These are phyloP conservation scores for Buddleja alternifolia DNA, from an alignment of 257 asterid genomes.

Conservation along the genomic window DNA sequence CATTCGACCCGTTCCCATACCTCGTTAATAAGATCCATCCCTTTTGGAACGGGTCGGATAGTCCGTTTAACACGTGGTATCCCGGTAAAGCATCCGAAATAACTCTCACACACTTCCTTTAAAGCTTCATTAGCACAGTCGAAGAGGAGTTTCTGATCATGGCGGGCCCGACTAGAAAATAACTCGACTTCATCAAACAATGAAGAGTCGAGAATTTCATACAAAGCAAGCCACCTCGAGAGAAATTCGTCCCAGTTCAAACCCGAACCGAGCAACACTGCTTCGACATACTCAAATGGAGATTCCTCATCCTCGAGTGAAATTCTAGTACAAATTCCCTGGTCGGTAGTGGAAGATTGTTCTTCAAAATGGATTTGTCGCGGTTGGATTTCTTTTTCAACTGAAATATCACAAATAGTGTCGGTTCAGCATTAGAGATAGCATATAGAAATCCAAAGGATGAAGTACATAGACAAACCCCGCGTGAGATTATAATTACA, in stretches of 20 bases:
- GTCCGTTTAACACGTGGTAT: constrained; percentile 39
- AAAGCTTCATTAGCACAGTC: constrained; percentile 78
- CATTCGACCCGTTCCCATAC: constrained; percentile 77
- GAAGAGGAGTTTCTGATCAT: constrained; percentile 84
- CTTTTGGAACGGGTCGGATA: constrained; percentile 54
- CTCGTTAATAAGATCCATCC: constrained; percentile 81
- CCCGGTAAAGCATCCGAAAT: constrained; percentile 55
- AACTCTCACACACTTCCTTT: constrained; percentile 58
- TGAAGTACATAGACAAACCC: no score
- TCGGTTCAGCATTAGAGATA: constrained; percentile 27
- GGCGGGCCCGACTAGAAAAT: constrained; percentile 69
- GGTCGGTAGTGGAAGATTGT: constrained; percentile 48
- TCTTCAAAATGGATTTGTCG: constrained; percentile 74
- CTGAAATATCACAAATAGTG: constrained; percentile 42
- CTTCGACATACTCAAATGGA: constrained; percentile 98
- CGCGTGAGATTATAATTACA: no score
- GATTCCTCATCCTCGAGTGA: constrained; percentile 85
- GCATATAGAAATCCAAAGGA: constrained; percentile 3
- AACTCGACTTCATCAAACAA: constrained; percentile 89
- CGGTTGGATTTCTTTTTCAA: constrained; percentile 66
- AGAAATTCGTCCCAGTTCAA: constrained; percentile 90
- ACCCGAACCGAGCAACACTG: constrained; percentile 94
- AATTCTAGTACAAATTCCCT: constrained; percentile 53
- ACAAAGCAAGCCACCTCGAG: constrained; percentile 68
- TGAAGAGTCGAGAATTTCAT: constrained; percentile 70